phyloP scores from a whole-genome alignment of 768 basidiomycete species.

The Rubroboletus pulcherrimus region DNA sequence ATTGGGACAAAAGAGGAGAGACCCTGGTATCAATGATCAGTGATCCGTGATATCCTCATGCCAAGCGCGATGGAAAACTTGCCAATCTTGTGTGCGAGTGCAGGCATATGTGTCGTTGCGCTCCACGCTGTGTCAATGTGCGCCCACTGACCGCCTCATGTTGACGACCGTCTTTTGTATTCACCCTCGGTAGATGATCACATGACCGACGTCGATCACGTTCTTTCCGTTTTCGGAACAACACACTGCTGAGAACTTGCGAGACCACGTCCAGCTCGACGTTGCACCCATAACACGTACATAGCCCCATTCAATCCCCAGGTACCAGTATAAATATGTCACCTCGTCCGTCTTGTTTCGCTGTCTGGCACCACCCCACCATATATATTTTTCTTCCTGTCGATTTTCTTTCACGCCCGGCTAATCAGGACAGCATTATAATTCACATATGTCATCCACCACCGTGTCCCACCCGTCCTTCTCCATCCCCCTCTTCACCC shows the following conservation, averaged over 20 bases:
- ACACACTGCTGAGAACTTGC: not conserved
- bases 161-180: slow-evolving; percentile 12
- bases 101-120: slow-evolving; percentile 8
- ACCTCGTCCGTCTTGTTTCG: not conserved
- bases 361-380: slow-evolving; percentile 14
- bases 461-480: slow-evolving; percentile 14
- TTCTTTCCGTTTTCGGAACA: slow-evolving; percentile 18
- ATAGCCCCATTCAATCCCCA: not conserved
- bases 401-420: slow-evolving; percentile 1
- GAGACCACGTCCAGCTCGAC: not conserved
- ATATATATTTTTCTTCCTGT: not conserved
- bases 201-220: slow-evolving; percentile 21
- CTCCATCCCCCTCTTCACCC: slow-evolving; percentile 25
- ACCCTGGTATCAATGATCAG: slow-evolving; percentile 48
- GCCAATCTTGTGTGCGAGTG: slow-evolving; percentile 49
- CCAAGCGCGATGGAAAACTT: slow-evolving; percentile 11
- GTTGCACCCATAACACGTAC: slow-evolving; percentile 10
- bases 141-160: slow-evolving; percentile 10
- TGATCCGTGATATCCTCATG: not conserved
- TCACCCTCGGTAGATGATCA: slow-evolving; percentile 7
- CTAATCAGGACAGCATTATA: not conserved
- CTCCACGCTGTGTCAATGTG: not conserved
- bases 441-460: not conserved
- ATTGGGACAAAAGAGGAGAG: slow-evolving; percentile 88
- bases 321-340: slow-evolving; percentile 17